Base-by-base conservation (phyloP, 192 early-diverging fungal genomes). In the Mortierella antarctica region DNA sequence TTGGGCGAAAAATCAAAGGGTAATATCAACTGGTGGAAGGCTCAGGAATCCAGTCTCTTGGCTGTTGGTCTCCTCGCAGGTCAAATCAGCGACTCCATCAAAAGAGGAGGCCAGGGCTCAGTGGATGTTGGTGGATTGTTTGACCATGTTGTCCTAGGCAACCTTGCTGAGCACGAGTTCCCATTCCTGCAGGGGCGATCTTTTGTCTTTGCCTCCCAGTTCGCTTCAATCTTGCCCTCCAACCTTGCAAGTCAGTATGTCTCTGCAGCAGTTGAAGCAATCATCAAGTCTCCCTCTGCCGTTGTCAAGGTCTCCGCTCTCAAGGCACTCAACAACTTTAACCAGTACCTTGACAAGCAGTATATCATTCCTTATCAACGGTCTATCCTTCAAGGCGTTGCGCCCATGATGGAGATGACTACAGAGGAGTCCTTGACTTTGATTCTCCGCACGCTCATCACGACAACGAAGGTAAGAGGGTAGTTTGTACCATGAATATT, bases 181-280 rank as follows among this genome's bases (percentile, higher is more conserved):
- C 97, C 97, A 9, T 95, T 95, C 78, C 87, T 95, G 66, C 94
- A 96, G 81, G 96, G 96, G 6, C 95, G 97, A 14, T 92, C 95
- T 2, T 89, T 99, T 61, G 92, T 96, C 17, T 96, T 97, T 88
- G 89, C 93, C 4, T 92, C 92, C 55, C 88, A 92, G 71, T 95
- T 95, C 88, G 91, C 92, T 17, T 83, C 87, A 12, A 85, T 90
- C 18, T 82, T 96, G 39, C 94, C 94, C 14, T 57, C 84, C 1
- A 81, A 90, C 14, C 86, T 95, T 39, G 86, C 92, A 3, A 59
- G 77, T 3, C 90, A 94, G 50, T 96, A 95, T 83, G 87, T 97
- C 51, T 74, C 85, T 21, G 93, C 94, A n/a, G 91, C 95, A 42
- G 92, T 91, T 7, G 84, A 86, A 45, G 94, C 94, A 0, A 84